A percentile compares a stretch with the other conserved stretches of the same genome.
These are phyloP conservation scores for Rhizophagus sp. DNA, from an alignment of 192 early-diverging fungal genomes.

Conservation along the genomic window DNA sequence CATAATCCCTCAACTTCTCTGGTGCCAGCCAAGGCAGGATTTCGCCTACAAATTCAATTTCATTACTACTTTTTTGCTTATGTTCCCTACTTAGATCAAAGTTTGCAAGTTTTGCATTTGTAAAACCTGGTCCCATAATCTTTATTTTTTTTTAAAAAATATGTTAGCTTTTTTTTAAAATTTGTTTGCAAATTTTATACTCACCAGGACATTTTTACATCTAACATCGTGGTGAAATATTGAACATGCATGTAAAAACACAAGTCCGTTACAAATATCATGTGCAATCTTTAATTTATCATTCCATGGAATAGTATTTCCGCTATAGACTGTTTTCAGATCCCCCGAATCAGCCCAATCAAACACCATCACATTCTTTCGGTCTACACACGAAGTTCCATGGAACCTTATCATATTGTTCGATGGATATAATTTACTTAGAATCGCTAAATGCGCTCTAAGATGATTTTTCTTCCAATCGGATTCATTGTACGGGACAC, in stretches of 20 bases:
- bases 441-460: too few species aligned
- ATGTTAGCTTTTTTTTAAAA: background rate
- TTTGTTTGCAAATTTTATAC: background rate
- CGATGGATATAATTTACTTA: too few species aligned
- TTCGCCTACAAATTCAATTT: background rate
- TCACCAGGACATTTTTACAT: slow-evolving; percentile 17
- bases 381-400: background rate
- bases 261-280: background rate
- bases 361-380: background rate
- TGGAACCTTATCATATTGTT: too few species aligned
- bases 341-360: slow-evolving; percentile 1
- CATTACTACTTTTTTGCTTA: background rate
- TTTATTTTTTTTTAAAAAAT: background rate
- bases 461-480: too few species aligned
- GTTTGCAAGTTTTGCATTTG: slow-evolving; percentile 13
- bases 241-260: background rate
- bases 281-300: background rate
- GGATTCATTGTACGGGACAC: too few species aligned
- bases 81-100: background rate
- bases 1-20: background rate
- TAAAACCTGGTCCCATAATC: background rate
- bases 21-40: slow-evolving; percentile 13
- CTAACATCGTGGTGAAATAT: slow-evolving; percentile 14
- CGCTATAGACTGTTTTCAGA: background rate
- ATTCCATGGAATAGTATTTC: background rate